Conservation (phyloP, 495 filamentous ascomycete genomes). For the Acidomyces sp. region DNA sequence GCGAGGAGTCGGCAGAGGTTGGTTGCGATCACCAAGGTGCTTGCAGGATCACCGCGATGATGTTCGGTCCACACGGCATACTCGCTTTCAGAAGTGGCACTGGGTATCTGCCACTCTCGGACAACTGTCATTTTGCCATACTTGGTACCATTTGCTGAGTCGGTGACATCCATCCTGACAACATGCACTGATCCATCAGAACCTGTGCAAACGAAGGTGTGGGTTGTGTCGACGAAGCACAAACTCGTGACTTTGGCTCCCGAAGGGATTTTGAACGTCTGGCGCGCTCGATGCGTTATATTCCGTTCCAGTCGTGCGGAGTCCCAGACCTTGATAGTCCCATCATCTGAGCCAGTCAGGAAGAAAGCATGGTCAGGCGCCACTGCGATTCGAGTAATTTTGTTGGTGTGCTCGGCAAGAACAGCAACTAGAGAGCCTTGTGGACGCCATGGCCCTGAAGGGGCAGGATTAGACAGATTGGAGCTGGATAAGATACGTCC, state of each 20-base stretch:
- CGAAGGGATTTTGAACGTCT: constrained; percentile 62
- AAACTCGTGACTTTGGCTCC: constrained; percentile 64
- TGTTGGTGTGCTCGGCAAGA: constrained; percentile 73
- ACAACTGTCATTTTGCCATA: constrained; percentile 65
- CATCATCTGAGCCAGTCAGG: constrained; percentile 84
- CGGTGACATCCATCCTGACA: constrained; percentile 67
- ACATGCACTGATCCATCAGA: constrained; percentile 85
- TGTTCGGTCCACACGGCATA: constrained; percentile 87
- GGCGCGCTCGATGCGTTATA: constrained; percentile 71
- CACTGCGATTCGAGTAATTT: constrained; percentile 69
- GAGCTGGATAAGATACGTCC: constrained; percentile 49
- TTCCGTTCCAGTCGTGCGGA: constrained; percentile 78
- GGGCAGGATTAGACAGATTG: constrained; percentile 31
- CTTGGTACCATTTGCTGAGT: constrained; percentile 43
- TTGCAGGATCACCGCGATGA: constrained; percentile 67
- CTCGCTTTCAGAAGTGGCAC: constrained; percentile 37
- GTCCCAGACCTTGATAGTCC: constrained; percentile 89
- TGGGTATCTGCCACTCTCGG: constrained; percentile 65
- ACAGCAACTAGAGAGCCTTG: constrained; percentile 71
- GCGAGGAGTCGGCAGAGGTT: constrained; percentile 71
- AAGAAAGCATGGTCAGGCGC: constrained; percentile 93
- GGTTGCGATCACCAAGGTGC: constrained; percentile 73
- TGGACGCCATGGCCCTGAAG: constrained; percentile 62
- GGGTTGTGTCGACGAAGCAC: constrained; percentile 86
- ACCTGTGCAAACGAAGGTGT: constrained; percentile 80